phyloP scores from a whole-genome alignment of 306 rosid genomes.

The Castanea mollissima region DNA sequence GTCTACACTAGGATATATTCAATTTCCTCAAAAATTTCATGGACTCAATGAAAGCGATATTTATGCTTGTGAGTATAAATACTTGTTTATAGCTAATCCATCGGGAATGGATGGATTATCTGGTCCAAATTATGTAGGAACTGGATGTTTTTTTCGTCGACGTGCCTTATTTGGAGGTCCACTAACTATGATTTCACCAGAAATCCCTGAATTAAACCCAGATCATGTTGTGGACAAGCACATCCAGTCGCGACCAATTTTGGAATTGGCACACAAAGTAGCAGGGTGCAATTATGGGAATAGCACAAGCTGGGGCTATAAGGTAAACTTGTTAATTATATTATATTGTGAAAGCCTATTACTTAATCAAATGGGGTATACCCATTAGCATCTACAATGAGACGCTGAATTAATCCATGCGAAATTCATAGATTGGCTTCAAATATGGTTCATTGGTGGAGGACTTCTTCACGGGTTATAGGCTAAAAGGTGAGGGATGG shows the following conservation, averaged over 20 bases:
- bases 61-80: constrained; percentile 18
- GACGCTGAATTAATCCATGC: no score
- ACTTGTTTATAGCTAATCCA: background rate
- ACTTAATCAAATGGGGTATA: no score
- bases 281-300: constrained; percentile 35
- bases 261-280: constrained; percentile 30
- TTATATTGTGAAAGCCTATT: no score
- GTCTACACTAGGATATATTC: constrained; percentile 21
- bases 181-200: background rate
- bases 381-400: no score
- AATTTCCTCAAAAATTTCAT: constrained; percentile 39
- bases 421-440: constrained; percentile 27
- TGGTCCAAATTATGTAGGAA: constrained; percentile 36
- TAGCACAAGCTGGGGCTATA: constrained; percentile 37
- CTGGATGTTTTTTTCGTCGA: constrained; percentile 38
- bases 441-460: constrained; percentile 46
- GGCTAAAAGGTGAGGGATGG: constrained; percentile 38
- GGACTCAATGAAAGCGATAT: constrained; percentile 33
- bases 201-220: constrained; percentile 27
- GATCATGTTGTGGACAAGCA: constrained; percentile 15
- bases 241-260: constrained; percentile 14
- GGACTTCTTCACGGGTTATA: constrained; percentile 30
- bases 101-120: constrained; percentile 33
- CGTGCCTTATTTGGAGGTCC: constrained; percentile 44
- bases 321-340: constrained; percentile 21